A percentile compares a stretch with the other conserved stretches of the same genome.
These are phyloP conservation scores for Bigelowiella natans DNA, from an alignment of 78 protist species.

Conservation along the genomic window DNA sequence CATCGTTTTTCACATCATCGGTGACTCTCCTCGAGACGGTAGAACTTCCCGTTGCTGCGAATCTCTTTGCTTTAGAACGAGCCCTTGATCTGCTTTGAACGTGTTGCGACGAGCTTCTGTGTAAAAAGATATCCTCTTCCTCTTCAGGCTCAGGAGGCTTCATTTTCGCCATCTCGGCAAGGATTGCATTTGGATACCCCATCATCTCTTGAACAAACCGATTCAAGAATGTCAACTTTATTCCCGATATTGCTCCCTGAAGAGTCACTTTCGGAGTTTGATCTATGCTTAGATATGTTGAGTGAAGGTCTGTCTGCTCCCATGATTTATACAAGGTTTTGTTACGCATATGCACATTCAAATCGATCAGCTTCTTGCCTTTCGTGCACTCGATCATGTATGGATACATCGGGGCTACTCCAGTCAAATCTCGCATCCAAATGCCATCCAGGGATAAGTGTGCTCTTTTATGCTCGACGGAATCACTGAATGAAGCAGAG, in stretches of 20 bases:
- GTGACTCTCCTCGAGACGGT: no score
- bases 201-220: background rate
- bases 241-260: background rate
- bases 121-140: no score
- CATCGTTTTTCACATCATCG: no score
- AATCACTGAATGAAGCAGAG: background rate
- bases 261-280: background rate
- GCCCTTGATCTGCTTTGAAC: no score
- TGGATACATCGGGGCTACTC: background rate
- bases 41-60: no score
- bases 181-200: background rate
- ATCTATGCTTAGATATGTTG: background rate
- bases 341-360: background rate
- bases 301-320: background rate
- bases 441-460: background rate
- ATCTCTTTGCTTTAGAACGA: no score
- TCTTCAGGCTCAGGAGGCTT: background rate
- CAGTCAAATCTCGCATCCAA: background rate
- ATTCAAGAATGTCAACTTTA: background rate
- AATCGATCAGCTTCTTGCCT: background rate
- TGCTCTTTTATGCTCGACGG: background rate
- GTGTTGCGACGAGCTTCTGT: no score
- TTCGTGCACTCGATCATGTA: background rate
- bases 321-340: background rate
- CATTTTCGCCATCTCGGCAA: background rate